Evolutionary conservation across 768 basidiomycete genomes (phyloP).

Genomic region (Clitopilus passeckerianus): DNA sequence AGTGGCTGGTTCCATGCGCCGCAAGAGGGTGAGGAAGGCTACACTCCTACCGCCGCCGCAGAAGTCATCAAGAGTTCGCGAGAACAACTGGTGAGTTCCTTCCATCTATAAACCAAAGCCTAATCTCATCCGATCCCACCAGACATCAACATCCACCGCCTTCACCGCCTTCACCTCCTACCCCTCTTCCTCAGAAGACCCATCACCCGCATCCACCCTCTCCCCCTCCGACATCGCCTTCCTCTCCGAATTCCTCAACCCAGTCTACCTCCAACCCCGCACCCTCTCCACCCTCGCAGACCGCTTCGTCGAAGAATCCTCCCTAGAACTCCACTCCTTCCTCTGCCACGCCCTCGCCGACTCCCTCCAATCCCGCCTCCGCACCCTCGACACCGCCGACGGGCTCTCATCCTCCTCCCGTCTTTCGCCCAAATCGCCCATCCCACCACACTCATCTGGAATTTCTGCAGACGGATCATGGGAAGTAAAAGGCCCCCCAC

Average conservation of each 20-base stretch:
- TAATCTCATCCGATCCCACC: conserved; percentile 8
- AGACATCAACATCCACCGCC: conserved; percentile 59
- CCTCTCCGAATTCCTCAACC: conserved; percentile 83
- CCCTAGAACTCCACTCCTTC: conserved; percentile 86
- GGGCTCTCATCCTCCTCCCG: conserved; percentile 32
- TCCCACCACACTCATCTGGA: conserved; percentile 72
- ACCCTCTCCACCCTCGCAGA: conserved; percentile 76
- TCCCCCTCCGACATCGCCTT: conserved; percentile 59
- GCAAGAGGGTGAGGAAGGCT: conserved; percentile 87
- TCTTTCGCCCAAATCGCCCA: conserved; percentile 41
- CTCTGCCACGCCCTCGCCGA: conserved; percentile 64
- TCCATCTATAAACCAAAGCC: conserved; percentile 7
- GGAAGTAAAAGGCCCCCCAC: conserved; percentile 81
- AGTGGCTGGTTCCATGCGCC: conserved; percentile 98
- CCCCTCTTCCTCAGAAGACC: conserved; percentile 26
- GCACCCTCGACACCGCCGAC: conserved; percentile 59
- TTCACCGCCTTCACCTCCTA: conserved; percentile 53
- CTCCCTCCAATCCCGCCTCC: conserved; percentile 60
- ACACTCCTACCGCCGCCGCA: conserved; percentile 44
- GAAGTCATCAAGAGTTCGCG: conserved; percentile 69
- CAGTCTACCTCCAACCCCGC: conserved; percentile 80
- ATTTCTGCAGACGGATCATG: no score
- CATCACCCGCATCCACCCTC: conserved; percentile 24
- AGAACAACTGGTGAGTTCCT: conserved; percentile 79
- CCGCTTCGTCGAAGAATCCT: conserved; percentile 83